A percentile compares a stretch with the other conserved stretches of the same genome.
These are phyloP conservation scores for Blastocystis sp. DNA, from an alignment of 352 stramenopile species.

Conservation along the genomic window DNA sequence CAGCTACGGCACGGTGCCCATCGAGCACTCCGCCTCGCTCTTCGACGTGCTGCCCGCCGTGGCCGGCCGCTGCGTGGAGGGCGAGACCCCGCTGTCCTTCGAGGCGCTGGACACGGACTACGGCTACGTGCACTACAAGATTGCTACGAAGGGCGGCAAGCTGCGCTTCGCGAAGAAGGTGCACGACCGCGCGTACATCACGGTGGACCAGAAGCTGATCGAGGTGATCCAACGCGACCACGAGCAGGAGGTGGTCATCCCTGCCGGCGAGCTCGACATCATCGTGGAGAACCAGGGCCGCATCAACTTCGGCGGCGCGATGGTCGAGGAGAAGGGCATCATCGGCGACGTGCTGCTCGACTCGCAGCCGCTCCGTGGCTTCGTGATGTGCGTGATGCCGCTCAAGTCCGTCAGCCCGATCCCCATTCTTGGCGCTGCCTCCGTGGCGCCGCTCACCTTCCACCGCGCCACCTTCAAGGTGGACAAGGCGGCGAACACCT, in stretches of 20 bases:
- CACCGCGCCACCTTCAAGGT: conserved; percentile 44
- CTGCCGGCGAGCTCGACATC: conserved; percentile 67
- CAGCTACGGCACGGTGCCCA: conserved; percentile 10
- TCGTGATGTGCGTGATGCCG: conserved; percentile 64
- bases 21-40: conserved; percentile 6
- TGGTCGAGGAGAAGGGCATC: conserved; percentile 69
- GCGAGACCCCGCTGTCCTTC: conserved; percentile 48
- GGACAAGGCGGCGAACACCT: conserved; percentile 49
- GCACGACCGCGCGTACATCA: conserved; percentile 69
- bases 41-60: conserved; percentile 47
- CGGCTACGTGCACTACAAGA: conserved; percentile 70
- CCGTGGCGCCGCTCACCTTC: conserved; percentile 37
- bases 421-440: not conserved
- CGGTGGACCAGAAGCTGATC: conserved; percentile 67
- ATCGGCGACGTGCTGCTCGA: conserved; percentile 33
- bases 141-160: conserved; percentile 19
- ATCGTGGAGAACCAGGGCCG: conserved; percentile 72
- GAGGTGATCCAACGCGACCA: conserved; percentile 46
- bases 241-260: conserved; percentile 39
- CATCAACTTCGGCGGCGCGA: conserved; percentile 71
- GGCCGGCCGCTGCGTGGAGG: conserved; percentile 37
- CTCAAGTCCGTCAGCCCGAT: conserved; percentile 52
- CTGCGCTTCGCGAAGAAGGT: conserved; percentile 60
- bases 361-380: conserved; percentile 11
- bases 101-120: conserved; percentile 70